Evolutionary conservation across 208 protist genomes (phyloP).

Genomic region (Acanthamoeba rhysodes): DNA sequence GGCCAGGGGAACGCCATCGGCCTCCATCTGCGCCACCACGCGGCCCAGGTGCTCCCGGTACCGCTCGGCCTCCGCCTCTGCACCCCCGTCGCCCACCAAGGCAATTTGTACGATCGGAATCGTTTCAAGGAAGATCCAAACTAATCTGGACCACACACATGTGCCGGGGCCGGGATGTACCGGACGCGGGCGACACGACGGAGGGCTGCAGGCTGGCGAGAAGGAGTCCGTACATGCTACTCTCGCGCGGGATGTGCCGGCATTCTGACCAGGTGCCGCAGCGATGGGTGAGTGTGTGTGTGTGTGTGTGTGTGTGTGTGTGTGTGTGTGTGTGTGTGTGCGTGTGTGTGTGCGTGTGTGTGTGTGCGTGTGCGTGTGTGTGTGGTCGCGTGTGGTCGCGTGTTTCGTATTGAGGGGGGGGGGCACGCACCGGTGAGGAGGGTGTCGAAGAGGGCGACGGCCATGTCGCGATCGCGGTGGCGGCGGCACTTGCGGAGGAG

Average conservation of each 20-base stretch:
- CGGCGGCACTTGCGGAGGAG: neutral
- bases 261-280: no score
- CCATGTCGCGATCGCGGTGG: neutral
- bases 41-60: neutral
- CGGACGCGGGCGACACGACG: neutral
- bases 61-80: neutral
- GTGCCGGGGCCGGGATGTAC: no score
- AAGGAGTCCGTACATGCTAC: neutral
- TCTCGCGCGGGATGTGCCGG: neutral
- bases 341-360: neutral
- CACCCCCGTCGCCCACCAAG: neutral
- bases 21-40: neutral
- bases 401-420: neutral
- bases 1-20: conserved; percentile 3
- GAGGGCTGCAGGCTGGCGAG: neutral
- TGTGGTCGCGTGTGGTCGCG: neutral
- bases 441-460: neutral
- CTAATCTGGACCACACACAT: no score
- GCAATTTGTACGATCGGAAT: neutral
- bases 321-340: no score
- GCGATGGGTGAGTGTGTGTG: no score
- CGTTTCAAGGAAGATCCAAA: no score
- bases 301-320: no score
- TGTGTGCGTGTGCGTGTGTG: neutral
- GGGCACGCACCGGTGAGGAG: neutral